Evolutionary conservation across 2,329 filamentous ascomycete species (phyloP), one percentile per base, ranked within the genome.

Genomic region (Colletotrichum sansevieriae): DNA sequence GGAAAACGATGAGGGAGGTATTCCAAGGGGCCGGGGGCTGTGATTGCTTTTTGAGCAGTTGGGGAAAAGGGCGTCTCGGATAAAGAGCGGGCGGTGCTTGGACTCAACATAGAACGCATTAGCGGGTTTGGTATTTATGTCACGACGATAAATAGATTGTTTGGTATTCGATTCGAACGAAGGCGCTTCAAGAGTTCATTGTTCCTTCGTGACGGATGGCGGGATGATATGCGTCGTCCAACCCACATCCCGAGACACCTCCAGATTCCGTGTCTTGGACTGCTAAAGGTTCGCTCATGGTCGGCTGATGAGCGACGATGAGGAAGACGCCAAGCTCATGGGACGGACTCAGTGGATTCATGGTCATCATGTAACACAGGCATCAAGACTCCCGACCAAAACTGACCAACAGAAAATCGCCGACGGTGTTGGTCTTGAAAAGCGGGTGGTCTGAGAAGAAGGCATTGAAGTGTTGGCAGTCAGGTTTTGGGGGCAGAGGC

Each of bases 381-480:
- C 8, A 9, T 39, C 37, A 39, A 39, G 11, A 29, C 29, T 4
- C 8, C 29, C 29, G 29, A 29, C 7, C 29, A 9, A 29, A 33
- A 0, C 10, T 9, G 6, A 44, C 46, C 47, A 62, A 62, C 46
- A 35, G 47, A 33, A 35, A 11, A 8, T 52, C 49, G 13, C 29
- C 49, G 49, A 11, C 22, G 29, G 37, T 15, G 49, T n/a, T 33
- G n/a, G 47, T 57, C 54, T 57, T 57, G 54, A 22, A 44, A 6
- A 0, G 33, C 18, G 37, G 37, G 25, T 56, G 54, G 54, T 43
- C 35, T 51, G 44, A 41, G 41, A 55, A 33, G 6, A 5, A n/a
- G 51, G 22, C 41, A 15, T n/a, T 47, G 33, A 56, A 49, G 58
- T 58, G 58, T 58, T 25, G 57, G 44, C 52, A 64, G 60, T 60